A percentile compares a stretch with the other conserved stretches of the same genome.
Conservation (phyloP, 2,329 filamentous ascomycete species). For the Ophiostoma fasciatum region DNA sequence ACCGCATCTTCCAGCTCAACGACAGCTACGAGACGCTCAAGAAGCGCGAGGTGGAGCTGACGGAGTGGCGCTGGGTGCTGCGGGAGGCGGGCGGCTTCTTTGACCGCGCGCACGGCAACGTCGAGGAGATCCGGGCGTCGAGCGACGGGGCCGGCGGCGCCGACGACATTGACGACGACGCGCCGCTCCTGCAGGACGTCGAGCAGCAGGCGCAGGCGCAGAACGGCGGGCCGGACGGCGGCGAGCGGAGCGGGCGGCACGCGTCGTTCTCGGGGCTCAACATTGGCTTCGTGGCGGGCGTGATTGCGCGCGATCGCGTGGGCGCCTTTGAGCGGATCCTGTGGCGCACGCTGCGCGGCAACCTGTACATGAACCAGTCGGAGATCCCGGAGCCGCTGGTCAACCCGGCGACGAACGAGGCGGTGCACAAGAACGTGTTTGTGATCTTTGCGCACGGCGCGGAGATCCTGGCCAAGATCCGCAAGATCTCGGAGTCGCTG, state of each 20-base stretch:
- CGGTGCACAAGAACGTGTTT: constrained; percentile 93
- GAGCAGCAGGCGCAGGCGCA: constrained; percentile 57
- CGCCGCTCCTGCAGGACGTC: constrained; percentile 81
- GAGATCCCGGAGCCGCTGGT: constrained; percentile 90
- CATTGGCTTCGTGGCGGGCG: constrained; percentile 94
- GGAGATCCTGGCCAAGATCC: constrained; percentile 95
- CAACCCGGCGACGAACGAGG: constrained; percentile 84
- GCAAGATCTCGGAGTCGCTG: constrained; percentile 96
- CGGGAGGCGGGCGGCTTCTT: constrained; percentile 96
- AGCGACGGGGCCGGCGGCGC: constrained; percentile 36
- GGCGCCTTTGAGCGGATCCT: constrained; percentile 93
- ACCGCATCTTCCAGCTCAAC: constrained; percentile 79
- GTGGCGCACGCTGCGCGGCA: constrained; percentile 92
- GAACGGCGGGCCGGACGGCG: constrained; percentile 16
- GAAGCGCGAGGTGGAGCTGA: constrained; percentile 91
- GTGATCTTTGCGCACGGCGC: constrained; percentile 98
- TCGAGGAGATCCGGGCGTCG: constrained; percentile 88
- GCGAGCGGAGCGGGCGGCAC: constrained; percentile 28
- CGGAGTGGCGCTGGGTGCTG: constrained; percentile 96
- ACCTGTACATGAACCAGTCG: constrained; percentile 99
- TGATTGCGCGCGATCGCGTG: constrained; percentile 84
- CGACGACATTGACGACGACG: constrained; percentile 53
- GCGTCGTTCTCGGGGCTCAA: constrained; percentile 94
- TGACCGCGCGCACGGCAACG: constrained; percentile 87
- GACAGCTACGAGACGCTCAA: constrained; percentile 98